A percentile compares a stretch with the other conserved stretches of the same genome.
These are phyloP conservation scores for Cyclotella baltica DNA, from an alignment of 108 stramenopile species.

Conservation along the genomic window DNA sequence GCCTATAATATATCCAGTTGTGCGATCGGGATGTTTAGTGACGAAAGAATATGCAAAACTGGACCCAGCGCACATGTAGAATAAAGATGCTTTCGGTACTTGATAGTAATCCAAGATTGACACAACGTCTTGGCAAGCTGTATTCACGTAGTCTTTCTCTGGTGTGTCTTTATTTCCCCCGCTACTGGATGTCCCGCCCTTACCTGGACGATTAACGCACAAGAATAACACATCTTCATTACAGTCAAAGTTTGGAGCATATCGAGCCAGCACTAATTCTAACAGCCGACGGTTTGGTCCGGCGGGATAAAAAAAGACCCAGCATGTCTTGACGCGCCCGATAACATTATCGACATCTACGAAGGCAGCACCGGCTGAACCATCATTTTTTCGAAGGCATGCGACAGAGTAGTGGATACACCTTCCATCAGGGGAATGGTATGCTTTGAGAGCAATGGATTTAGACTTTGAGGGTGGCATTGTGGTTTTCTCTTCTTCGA, in stretches of 20 bases:
- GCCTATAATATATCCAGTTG: slow-evolving; percentile 41
- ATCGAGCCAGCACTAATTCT: slow-evolving; percentile 24
- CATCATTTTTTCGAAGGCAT: slow-evolving; percentile 21
- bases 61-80: slow-evolving; percentile 48
- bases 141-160: slow-evolving; percentile 17
- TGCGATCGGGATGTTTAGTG: slow-evolving; percentile 17
- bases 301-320: slow-evolving; percentile 39
- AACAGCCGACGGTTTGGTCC: slow-evolving; percentile 35
- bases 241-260: slow-evolving; percentile 11
- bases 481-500: too few relatives aligned
- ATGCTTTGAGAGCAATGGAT: slow-evolving; percentile 10
- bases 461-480: too few relatives aligned
- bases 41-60: slow-evolving; percentile 39
- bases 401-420: slow-evolving; percentile 31
- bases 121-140: slow-evolving; percentile 31
- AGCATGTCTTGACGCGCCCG: slow-evolving; percentile 14
- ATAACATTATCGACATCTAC: background rate
- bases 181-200: slow-evolving; percentile 28
- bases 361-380: background rate
- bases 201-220: slow-evolving; percentile 43
- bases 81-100: slow-evolving; percentile 16
- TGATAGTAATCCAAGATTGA: slow-evolving; percentile 32
- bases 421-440: slow-evolving; percentile 26
- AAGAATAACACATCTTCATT: slow-evolving; percentile 29
- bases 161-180: background rate